Percentiles rank a stretch among this genome's conserved stretches.
Evolutionary conservation across 345 rosid genomes (phyloP).

Genomic region (Isatis tinctoria): DNA sequence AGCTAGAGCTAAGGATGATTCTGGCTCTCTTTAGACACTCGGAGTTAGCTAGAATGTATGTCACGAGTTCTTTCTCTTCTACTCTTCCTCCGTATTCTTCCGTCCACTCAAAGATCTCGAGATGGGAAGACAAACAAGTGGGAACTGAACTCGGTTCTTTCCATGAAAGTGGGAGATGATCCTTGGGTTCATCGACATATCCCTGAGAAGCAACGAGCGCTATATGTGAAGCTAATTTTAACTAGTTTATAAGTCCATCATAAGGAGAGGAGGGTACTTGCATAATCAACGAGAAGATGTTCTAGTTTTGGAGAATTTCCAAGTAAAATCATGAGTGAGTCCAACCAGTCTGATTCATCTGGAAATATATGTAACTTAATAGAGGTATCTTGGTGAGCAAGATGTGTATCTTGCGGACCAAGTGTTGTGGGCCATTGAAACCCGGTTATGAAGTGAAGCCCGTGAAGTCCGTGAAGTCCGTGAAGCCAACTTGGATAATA

Average conservation of each 20-base stretch:
- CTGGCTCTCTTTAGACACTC: background rate
- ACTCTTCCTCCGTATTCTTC: background rate
- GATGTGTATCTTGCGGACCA: too few species aligned
- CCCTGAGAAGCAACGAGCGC: background rate
- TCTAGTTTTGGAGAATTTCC: background rate
- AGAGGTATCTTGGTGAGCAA: too few species aligned
- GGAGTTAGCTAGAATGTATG: slow-evolving; percentile 1
- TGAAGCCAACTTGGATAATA: too few species aligned
- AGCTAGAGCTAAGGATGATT: background rate
- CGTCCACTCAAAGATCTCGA: background rate
- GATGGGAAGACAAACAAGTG: background rate
- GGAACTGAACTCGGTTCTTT: background rate
- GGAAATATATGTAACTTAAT: background rate
- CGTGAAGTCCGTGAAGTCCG: too few species aligned
- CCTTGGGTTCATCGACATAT: background rate
- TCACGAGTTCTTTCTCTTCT: background rate
- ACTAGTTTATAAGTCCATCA: background rate
- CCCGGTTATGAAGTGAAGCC: too few species aligned
- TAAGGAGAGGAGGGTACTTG: background rate
- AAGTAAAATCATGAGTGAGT: background rate
- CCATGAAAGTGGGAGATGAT: background rate
- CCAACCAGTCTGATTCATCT: background rate
- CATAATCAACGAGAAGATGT: background rate
- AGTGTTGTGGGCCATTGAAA: too few species aligned
- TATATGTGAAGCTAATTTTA: too few species aligned